Base-by-base conservation (phyloP, 345 rosid species). In the Geranium brycei region DNA sequence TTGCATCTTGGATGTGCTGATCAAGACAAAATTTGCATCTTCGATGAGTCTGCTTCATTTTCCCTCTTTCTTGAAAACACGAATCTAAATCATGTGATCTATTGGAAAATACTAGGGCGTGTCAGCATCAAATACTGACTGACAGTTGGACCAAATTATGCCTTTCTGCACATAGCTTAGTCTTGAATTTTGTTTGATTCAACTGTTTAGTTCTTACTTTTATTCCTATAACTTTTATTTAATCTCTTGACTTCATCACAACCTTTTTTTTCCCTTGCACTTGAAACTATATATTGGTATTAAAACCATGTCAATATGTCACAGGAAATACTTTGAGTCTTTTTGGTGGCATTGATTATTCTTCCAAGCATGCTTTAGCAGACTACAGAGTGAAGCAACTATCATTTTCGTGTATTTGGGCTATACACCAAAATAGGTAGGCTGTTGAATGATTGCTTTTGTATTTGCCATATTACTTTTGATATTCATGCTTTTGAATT, bases 361-460 rank as follows among this genome's bases (percentile, higher is more conserved):
- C 73, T 62, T 61, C 77, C 19, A 71, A 77, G 64, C 72, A 31
- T 67, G 73, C 78, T 75, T 70, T 84, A 77, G 97, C 83, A 82
- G 97, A 82, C 66, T 83, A 78, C 75, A 87, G 93, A 71, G 87
- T 91, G 78, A 84, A 87, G 76, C 73, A 74, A 69, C 83, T 91
- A 47, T 80, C 85, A 58, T 82, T 83, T 70, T 68, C 77, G 61
- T 93, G 92, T 80, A 73, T 90, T 67, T 84, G 81, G 67, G 96
- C 97, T 65, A 70, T 86, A 71, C 77, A 85, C 81, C 81, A 85
- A 70, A 87, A 95, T 66, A 85, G 99, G 99, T 91, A 70, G 67
- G 72, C 41, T 57, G 23, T 51, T 59, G 31, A n/a, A 35, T 13
- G 62, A 19, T 59, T 66, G 68, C n/a, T 65, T 40, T 47, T 59